These are phyloP conservation scores for Sporobolomyces phaffii DNA, from an alignment of 768 basidiomycete genomes.

Conservation along the genomic window DNA sequence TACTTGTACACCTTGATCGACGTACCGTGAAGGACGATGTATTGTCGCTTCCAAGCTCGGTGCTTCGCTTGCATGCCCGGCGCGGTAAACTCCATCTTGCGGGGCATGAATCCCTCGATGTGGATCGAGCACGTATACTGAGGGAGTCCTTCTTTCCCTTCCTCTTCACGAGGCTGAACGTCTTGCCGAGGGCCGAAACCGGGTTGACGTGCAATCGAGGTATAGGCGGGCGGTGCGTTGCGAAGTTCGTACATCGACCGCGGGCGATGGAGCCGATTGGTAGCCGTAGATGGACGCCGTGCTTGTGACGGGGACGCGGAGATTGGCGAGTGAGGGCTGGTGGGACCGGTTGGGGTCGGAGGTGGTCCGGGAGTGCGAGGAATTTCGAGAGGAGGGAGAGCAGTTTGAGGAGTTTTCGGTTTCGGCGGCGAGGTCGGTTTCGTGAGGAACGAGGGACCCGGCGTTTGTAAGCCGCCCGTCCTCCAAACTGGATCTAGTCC, in stretches of 20 bases:
- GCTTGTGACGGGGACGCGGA: slow-evolving; percentile 7
- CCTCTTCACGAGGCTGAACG: slow-evolving; percentile 56
- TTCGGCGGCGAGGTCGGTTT: slow-evolving; percentile 42
- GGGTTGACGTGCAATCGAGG: slow-evolving; percentile 37
- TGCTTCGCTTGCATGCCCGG: slow-evolving; percentile 84
- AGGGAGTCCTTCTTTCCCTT: slow-evolving; percentile 75
- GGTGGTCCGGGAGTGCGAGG: slow-evolving; percentile 15
- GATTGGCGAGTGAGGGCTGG: background rate
- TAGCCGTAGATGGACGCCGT: slow-evolving; percentile 3
- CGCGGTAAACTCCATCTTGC: slow-evolving; percentile 84
- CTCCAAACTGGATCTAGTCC: slow-evolving; percentile 34
- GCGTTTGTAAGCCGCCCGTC: background rate
- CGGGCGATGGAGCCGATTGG: slow-evolving; percentile 42
- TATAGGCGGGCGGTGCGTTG: slow-evolving; percentile 47
- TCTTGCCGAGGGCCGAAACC: slow-evolving; percentile 45
- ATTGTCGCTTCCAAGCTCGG: slow-evolving; percentile 80
- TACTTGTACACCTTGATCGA: slow-evolving; percentile 60
- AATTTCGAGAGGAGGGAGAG: background rate
- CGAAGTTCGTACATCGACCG: slow-evolving; percentile 48
- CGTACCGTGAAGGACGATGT: slow-evolving; percentile 91
- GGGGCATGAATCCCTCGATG: slow-evolving; percentile 70
- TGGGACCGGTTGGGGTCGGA: background rate
- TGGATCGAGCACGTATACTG: slow-evolving; percentile 73
- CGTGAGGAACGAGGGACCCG: slow-evolving; percentile 33
- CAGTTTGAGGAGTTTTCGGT: background rate